Conservation (phyloP, 495 filamentous ascomycete genomes). For the Lasiosphaeria ovina region DNA sequence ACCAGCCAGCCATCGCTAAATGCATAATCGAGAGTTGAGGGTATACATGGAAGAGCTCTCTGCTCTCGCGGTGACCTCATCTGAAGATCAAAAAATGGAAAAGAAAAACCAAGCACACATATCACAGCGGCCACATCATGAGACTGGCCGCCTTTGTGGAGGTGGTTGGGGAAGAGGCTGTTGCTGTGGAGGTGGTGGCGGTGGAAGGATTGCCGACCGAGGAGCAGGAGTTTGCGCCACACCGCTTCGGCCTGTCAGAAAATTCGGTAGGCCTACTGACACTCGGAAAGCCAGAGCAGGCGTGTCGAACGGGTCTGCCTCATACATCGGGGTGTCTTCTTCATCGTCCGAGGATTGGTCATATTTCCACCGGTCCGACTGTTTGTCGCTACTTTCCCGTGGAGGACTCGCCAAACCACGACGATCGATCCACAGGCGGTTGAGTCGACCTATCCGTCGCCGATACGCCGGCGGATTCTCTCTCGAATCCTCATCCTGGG, state of each 20-base stretch:
- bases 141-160: conserved; percentile 6
- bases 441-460: conserved; percentile 73
- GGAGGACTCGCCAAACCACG: conserved; percentile 55
- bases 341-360: conserved; percentile 74
- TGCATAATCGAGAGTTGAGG: conserved; percentile 32
- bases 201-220: conserved; percentile 9
- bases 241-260: conserved; percentile 26
- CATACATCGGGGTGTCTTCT: conserved; percentile 56
- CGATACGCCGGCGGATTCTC: conserved; percentile 67
- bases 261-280: conserved; percentile 56
- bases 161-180: conserved; percentile 10
- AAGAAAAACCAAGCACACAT: background rate
- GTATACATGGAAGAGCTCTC: conserved; percentile 21
- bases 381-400: conserved; percentile 49
- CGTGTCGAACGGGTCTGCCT: conserved; percentile 68
- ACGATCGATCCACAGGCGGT: conserved; percentile 80
- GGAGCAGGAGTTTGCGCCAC: conserved; percentile 3
- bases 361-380: conserved; percentile 77
- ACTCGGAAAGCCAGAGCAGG: conserved; percentile 70
- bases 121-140: conserved; percentile 7
- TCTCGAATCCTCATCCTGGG: conserved; percentile 41
- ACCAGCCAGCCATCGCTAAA: conserved; percentile 31
- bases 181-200: conserved; percentile 5
- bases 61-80: background rate
- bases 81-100: background rate